Percentiles rank a stretch among this genome's conserved stretches.
Evolutionary conservation across 1,284 basidiomycete genomes (phyloP).

Genomic region (Ustilago crameri): DNA sequence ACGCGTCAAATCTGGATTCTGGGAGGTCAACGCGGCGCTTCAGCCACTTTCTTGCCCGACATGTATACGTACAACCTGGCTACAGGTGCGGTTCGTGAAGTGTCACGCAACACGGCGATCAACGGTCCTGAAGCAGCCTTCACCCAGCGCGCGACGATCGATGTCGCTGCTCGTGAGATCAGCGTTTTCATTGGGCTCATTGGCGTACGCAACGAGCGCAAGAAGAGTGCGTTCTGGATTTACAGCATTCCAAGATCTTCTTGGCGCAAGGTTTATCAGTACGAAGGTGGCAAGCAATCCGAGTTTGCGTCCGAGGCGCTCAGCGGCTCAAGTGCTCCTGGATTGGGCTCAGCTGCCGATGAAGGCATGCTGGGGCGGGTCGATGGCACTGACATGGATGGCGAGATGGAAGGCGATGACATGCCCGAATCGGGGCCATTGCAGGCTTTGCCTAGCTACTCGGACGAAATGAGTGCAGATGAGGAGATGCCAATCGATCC

Average conservation of each 20-base stretch:
- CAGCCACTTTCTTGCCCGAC: constrained; percentile 65
- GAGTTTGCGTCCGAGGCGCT: constrained; percentile 36
- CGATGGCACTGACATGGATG: constrained; percentile 26
- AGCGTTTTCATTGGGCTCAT: constrained; percentile 64
- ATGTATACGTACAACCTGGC: constrained; percentile 63
- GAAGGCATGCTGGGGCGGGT: constrained; percentile 9
- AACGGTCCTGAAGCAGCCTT: constrained; percentile 65
- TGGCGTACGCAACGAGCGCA: constrained; percentile 48
- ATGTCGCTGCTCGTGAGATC: constrained; percentile 56
- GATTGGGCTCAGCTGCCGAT: constrained; percentile 9
- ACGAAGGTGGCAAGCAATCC: constrained; percentile 40
- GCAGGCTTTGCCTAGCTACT: constrained; percentile 42
- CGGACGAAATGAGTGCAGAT: constrained; percentile 39
- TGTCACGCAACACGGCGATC: constrained; percentile 47
- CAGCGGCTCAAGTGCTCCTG: constrained; percentile 6
- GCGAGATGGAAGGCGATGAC: constrained; percentile 45
- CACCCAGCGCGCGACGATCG: constrained; percentile 66
- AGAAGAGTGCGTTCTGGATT: constrained; percentile 57
- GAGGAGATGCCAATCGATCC: constrained; percentile 49
- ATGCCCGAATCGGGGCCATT: constrained; percentile 47
- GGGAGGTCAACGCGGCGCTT: constrained; percentile 62
- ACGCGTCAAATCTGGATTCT: constrained; percentile 64
- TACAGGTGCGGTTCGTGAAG: constrained; percentile 51
- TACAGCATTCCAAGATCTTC: constrained; percentile 55
- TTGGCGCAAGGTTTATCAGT: constrained; percentile 57